Evolutionary conservation across 352 stramenopile genomes (phyloP).

Genomic region (Phytophthora fragariae): DNA sequence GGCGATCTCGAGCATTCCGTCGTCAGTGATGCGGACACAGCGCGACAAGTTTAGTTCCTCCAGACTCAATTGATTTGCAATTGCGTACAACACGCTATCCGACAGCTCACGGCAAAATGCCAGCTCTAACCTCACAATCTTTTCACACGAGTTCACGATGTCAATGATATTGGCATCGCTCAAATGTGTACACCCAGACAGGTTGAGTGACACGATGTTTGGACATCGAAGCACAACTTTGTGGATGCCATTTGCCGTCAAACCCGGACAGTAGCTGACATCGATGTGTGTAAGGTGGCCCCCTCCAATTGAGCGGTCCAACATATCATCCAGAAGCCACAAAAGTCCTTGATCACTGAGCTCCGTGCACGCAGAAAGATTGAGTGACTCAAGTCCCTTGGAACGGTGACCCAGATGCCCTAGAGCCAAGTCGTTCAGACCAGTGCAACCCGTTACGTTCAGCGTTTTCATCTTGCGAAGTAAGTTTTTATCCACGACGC

Average conservation of each 20-base stretch:
- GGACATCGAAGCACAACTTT: conserved; percentile 63
- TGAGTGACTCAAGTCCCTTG: conserved; percentile 58
- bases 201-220: conserved; percentile 75
- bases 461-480: conserved; percentile 65
- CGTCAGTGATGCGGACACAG: conserved; percentile 86
- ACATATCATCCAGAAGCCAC: conserved; percentile 72
- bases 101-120: conserved; percentile 88
- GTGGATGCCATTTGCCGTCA: conserved; percentile 65
- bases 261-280: conserved; percentile 80
- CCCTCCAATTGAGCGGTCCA: conserved; percentile 62
- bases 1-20: conserved; percentile 81
- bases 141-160: conserved; percentile 72
- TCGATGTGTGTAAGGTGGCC: conserved; percentile 65
- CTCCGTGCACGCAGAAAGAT: conserved; percentile 60
- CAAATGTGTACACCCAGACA: conserved; percentile 85
- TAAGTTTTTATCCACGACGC: conserved; percentile 83
- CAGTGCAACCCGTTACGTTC: conserved; percentile 72
- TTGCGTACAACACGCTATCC: conserved; percentile 66
- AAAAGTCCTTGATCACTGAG: conserved; percentile 74
- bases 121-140: conserved; percentile 76
- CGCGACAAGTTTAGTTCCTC: conserved; percentile 74
- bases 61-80: conserved; percentile 85
- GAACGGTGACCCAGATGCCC: conserved; percentile 72
- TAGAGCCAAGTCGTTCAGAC: conserved; percentile 77
- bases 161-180: conserved; percentile 73